Percentiles rank a stretch among this genome's conserved stretches.
These are phyloP conservation scores for Aspergillus novoparasiticus DNA, from an alignment of 2,329 filamentous ascomycete genomes.

Conservation along the genomic window DNA sequence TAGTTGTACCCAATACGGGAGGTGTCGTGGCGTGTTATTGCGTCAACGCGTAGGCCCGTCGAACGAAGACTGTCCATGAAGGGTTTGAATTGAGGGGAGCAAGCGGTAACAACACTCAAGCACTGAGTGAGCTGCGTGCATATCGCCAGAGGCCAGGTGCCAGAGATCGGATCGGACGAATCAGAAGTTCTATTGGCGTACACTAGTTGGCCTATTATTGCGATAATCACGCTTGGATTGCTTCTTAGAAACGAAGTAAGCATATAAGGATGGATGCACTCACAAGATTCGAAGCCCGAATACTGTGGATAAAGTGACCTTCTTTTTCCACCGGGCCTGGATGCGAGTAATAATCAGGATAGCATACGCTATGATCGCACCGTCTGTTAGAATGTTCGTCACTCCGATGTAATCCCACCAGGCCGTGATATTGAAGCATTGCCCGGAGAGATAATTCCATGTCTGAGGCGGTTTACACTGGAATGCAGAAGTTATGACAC, in stretches of 20 bases:
- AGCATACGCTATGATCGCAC: conserved; percentile 18
- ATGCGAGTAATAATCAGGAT: neutral
- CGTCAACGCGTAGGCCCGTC: neutral
- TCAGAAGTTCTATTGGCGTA: neutral
- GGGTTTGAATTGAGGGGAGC: neutral
- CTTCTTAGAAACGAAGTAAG: neutral
- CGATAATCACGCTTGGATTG: neutral
- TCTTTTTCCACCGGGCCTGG: neutral
- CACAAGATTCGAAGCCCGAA: neutral
- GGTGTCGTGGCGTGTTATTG: neutral
- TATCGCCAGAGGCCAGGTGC: neutral
- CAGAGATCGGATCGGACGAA: neutral
- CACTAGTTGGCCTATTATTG: neutral
- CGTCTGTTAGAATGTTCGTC: conserved; percentile 29
- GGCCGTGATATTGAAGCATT: conserved; percentile 24
- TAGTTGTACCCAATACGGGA: neutral
- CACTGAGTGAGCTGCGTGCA: neutral
- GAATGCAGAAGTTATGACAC: conserved; percentile 21
- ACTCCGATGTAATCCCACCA: conserved; percentile 30
- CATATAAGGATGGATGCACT: neutral
- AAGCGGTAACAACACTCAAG: neutral
- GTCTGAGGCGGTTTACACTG: conserved; percentile 19
- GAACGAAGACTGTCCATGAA: neutral
- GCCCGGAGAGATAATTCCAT: conserved; percentile 24
- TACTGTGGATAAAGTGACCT: neutral